phyloP scores from a whole-genome alignment of 257 asterid genomes.

The Solanum sejunctum region DNA sequence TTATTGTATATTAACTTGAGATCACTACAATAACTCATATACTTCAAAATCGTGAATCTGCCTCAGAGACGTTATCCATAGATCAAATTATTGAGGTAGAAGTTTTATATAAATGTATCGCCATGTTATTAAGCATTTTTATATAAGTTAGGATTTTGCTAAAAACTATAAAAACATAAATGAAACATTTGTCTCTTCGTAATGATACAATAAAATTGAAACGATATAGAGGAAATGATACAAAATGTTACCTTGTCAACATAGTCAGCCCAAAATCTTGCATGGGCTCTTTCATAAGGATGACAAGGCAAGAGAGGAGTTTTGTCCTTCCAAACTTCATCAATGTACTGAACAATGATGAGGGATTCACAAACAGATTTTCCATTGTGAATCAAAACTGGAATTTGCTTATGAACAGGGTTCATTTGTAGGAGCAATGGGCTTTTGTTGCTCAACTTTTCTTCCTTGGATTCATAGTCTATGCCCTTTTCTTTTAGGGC shows the following conservation, averaged over 20 bases:
- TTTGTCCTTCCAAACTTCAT: slow-evolving; percentile 30
- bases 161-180: background rate
- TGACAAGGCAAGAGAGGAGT: slow-evolving; percentile 39
- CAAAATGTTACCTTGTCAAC: slow-evolving; percentile 31
- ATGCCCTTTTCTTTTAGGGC: slow-evolving; percentile 42
- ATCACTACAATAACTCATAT: no score
- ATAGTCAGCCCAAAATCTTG: slow-evolving; percentile 45
- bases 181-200: background rate
- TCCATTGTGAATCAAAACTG: slow-evolving; percentile 9
- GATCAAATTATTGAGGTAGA: background rate
- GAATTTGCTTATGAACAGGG: background rate
- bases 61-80: no score
- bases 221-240: background rate
- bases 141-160: background rate
- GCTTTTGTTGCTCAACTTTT: slow-evolving; percentile 14
- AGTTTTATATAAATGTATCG: no score
- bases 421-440: background rate
- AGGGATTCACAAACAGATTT: slow-evolving; percentile 49
- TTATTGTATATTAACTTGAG: no score
- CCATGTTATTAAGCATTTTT: background rate
- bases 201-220: background rate
- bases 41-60: no score
- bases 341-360: slow-evolving; percentile 40
- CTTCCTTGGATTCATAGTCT: slow-evolving; percentile 23
- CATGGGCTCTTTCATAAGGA: slow-evolving; percentile 19